These are phyloP conservation scores for Globisporangium acanthophoron DNA, from an alignment of 352 stramenopile genomes.

Conservation along the genomic window DNA sequence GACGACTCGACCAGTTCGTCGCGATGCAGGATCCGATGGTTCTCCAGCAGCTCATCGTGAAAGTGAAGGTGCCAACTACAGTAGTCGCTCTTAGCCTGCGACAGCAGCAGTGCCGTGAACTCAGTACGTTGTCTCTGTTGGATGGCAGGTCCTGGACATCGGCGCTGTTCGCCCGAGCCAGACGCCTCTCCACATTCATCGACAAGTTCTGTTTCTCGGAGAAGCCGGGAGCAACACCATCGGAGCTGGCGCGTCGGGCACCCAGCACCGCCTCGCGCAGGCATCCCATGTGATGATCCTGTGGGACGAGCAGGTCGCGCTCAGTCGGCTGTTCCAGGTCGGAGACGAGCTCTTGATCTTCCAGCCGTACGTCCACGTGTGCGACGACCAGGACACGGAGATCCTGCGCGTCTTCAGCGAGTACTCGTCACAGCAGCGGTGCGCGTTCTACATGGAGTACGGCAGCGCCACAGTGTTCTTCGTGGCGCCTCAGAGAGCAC, in stretches of 20 bases:
- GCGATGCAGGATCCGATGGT: constrained; percentile 12
- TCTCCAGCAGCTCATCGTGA: constrained; percentile 28
- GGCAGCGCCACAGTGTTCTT: constrained; percentile 55
- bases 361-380: constrained; percentile 59
- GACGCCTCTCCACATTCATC: constrained; percentile 44
- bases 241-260: not conserved
- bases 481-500: constrained; percentile 2
- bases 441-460: constrained; percentile 61
- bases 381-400: constrained; percentile 32
- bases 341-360: constrained; percentile 52
- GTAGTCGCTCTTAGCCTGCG: no score
- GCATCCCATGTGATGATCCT: constrained; percentile 49
- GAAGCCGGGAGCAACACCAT: constrained; percentile 14
- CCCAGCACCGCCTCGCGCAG: constrained; percentile 15
- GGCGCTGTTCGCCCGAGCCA: constrained; percentile 58
- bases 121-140: not conserved
- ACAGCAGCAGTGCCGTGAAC: not conserved
- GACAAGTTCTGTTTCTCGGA: constrained; percentile 58
- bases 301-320: constrained; percentile 64
- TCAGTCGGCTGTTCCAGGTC: constrained; percentile 55
- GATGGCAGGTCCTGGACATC: constrained; percentile 46
- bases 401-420: constrained; percentile 53
- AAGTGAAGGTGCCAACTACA: constrained; percentile 6
- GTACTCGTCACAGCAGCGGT: constrained; percentile 43
- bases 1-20: constrained; percentile 12